phyloP scores from a whole-genome alignment of 306 rosid genomes.

The Erythrophleum fordii region DNA sequence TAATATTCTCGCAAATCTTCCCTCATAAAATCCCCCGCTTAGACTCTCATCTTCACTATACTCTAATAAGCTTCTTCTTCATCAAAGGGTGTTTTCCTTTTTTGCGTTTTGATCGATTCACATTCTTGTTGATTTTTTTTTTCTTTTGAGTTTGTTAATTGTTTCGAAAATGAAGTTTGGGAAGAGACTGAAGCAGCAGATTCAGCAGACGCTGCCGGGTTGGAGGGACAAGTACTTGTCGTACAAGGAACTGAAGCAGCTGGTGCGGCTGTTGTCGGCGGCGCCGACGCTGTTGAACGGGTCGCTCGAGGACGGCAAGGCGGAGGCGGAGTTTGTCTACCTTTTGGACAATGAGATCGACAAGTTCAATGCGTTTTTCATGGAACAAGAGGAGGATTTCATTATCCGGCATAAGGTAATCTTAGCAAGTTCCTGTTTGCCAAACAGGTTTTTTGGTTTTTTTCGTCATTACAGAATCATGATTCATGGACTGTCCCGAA shows the following conservation, averaged over 20 bases:
- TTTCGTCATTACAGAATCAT: not conserved
- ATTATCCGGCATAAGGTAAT: slow-evolving; percentile 74
- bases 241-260: slow-evolving; percentile 86
- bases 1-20: slow-evolving; percentile 7
- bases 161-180: slow-evolving; percentile 78
- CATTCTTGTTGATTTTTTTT: too few relatives aligned
- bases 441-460: not conserved
- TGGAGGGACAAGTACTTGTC: slow-evolving; percentile 86
- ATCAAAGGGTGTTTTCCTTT: not conserved
- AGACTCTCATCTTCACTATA: not conserved
- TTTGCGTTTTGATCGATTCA: not conserved
- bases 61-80: not conserved
- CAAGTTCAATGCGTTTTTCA: slow-evolving; percentile 80
- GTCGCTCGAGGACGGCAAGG: slow-evolving; percentile 46
- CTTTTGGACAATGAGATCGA: slow-evolving; percentile 84
- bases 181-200: slow-evolving; percentile 78
- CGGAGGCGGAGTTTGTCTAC: slow-evolving; percentile 66
- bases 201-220: slow-evolving; percentile 66
- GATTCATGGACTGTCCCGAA: not conserved
- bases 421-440: not conserved
- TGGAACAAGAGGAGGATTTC: slow-evolving; percentile 87
- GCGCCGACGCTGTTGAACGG: slow-evolving; percentile 44
- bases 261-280: slow-evolving; percentile 52
- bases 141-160: too few relatives aligned
- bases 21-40: not conserved